Evolutionary conservation across 2,329 filamentous ascomycete species (phyloP), one percentile per base, ranked within the genome.

Genomic region (Phialemonium atrogriseum): DNA sequence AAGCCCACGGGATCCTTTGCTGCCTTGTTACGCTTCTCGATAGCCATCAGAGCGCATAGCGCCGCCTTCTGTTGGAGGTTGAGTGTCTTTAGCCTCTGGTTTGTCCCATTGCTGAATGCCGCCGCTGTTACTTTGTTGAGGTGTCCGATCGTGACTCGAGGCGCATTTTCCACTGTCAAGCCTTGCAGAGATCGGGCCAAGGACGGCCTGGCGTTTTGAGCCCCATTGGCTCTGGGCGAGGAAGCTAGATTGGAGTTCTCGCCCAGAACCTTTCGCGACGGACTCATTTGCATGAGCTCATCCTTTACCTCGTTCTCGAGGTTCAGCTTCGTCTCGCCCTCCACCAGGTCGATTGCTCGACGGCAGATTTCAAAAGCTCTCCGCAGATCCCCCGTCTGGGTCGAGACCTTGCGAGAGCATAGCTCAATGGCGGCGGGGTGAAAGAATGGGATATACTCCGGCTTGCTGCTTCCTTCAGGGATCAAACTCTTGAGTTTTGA

Each of bases 11-110:
- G 10, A 22, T 60, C 61, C 46, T 61, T 73, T 35, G 64, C 60
- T 33, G 62, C 62, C 29, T 75, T 68, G 43, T 74, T 80, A 40
- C 77, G 77, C 46, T 82, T 84, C 54, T 95, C 88, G n/a, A 91
- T 75, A 3, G 86, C 85, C 23, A 89, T 71, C 10, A 98, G 68
- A 0, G 89, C 77, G 60, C 91, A 98, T 8, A 98, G 69, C 0
- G 89, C 87, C 4, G 89, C 91, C 56, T 94, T 96, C 56, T 98
- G 91, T 52, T 98, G 93, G 3, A 98, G 70, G 52, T 96, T 98
- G 35, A 98, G 73, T 5, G 80, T 78, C 55, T 84, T 81, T 10
- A 98, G 74, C 36, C 91, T 77, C 46, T 95, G 86, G 10, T 70
- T 75, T 2, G 87, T 83, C 21, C 88, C 88, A 46, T 95, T 89